Conservation (phyloP, 1,284 basidiomycete species). For the Cutaneotrichosporon mucoides region DNA sequence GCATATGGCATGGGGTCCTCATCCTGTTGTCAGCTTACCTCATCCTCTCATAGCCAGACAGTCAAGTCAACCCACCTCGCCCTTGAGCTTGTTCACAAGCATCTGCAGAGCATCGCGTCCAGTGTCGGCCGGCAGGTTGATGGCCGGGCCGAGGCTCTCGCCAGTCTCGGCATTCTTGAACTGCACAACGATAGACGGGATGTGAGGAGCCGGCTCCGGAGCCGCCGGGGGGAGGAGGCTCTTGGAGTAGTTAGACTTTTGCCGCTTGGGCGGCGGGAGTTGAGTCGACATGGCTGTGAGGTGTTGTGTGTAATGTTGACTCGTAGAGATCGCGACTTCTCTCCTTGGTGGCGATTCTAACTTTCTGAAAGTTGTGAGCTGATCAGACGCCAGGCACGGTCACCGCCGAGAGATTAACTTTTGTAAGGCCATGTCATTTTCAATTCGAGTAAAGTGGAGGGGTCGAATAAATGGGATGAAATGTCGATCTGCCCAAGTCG, state of each 20-base stretch:
- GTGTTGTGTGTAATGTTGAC: neutral
- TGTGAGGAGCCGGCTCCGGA: constrained; percentile 53
- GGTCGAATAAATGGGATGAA: too few relatives aligned
- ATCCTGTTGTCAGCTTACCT: constrained; percentile 51
- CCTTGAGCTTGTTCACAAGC: constrained; percentile 76
- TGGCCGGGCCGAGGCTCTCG: constrained; percentile 70
- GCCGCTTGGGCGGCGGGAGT: constrained; percentile 77
- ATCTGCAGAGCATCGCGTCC: constrained; percentile 77
- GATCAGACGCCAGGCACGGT: too few relatives aligned
- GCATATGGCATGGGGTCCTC: constrained; percentile 86
- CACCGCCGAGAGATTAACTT: too few relatives aligned
- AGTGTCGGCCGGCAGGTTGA: constrained; percentile 81
- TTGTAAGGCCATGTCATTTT: too few relatives aligned
- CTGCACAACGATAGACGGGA: constrained; percentile 75
- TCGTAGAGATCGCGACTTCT: neutral
- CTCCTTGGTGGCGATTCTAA: constrained; percentile 3
- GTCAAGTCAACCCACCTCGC: constrained; percentile 56
- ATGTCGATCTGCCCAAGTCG: too few relatives aligned
- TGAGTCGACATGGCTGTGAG: constrained; percentile 65
- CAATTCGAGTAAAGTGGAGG: too few relatives aligned
- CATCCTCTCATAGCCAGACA: too few relatives aligned
- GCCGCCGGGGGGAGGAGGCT: constrained; percentile 50
- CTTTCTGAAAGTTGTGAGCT: neutral
- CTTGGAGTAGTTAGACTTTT: constrained; percentile 69
- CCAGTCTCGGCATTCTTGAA: constrained; percentile 86